Evolutionary conservation across 306 rosid species (phyloP), one percentile per base, ranked within the genome.

Genomic region (Cucurbita pepo): DNA sequence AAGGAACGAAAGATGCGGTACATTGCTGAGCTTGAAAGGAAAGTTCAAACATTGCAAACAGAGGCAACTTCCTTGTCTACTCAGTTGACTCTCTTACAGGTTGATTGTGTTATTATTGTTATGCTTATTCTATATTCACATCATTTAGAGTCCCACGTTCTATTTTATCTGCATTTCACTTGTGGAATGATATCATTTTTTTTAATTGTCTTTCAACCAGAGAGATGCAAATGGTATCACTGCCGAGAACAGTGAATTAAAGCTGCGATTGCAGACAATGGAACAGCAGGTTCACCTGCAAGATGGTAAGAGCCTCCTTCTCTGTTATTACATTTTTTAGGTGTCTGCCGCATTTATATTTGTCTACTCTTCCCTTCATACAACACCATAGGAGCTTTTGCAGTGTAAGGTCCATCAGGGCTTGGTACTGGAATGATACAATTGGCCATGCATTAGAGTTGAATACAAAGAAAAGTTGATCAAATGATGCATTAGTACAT

Each of bases 1-100:
- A 93, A 93, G 83, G 98, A 93, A 86, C 85, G 98, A 88, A 93
- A 93, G 86, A 93, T 88, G 98, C 86, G 98, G 53, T 88, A 93
- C 86, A 93, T 93, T 78, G 85, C 89, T 34, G 97, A 93, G 86
- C 96, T 93, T 76, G 98, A 93, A 85, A 85, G 96, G 75, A 93
- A 93, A 84, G 97, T 93, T 71, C 96, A 90, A 83, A 88, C 96
- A 14, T 77, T 93, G 83, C 98, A 93, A 83, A 90, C 96, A 4
- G 98, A 93, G 76, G 96, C 98, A 77, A 93, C 97, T 22, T 87
- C 98, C 16, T 83, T 93, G 81, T 88, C 98, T 83, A 96, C 98
- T 37, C 98, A 93, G 74, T 76, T 93, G 75, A 90, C 91, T 75
- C 93, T 93, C 43, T 67, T 93, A 82, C 98, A 93, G 98, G 98